Percentiles rank a stretch among this genome's conserved stretches.
Conservation (phyloP, 1,284 basidiomycete species). For the Xerocomus minutiporus region DNA sequence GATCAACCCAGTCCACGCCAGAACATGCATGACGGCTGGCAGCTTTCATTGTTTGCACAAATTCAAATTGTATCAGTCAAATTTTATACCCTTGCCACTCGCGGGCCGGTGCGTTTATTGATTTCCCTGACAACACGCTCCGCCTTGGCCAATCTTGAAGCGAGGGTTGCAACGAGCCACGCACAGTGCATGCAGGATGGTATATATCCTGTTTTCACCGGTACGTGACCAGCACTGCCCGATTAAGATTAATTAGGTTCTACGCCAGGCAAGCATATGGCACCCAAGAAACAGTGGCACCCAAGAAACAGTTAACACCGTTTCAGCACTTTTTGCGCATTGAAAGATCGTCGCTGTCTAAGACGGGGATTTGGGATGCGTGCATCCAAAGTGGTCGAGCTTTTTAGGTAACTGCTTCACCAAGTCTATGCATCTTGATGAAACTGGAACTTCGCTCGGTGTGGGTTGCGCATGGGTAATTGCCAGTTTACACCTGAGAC, state of each 20-base stretch:
- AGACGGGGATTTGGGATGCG: neutral
- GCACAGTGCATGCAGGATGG: neutral
- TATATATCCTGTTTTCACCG: neutral
- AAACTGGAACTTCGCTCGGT: neutral
- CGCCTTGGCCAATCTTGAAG: conserved; percentile 6
- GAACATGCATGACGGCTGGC: conserved; percentile 1
- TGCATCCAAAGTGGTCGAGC: neutral
- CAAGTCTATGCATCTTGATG: neutral
- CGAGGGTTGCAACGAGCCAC: conserved; percentile 1
- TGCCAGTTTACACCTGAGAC: neutral
- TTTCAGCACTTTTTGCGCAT: neutral
- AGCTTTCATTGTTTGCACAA: neutral
- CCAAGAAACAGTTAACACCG: neutral
- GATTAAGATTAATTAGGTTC: conserved; percentile 3
- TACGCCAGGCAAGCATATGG: neutral
- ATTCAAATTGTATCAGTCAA: neutral
- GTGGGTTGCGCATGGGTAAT: neutral
- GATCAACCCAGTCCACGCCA: neutral
- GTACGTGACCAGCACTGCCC: conserved; percentile 4
- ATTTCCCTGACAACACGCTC: conserved; percentile 4
- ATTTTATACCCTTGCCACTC: neutral
- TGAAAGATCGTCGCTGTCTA: neutral
- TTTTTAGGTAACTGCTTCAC: neutral
- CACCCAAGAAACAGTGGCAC: neutral
- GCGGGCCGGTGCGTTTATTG: neutral